Conservation (phyloP, 2,329 filamentous ascomycete genomes). For the Colletotrichum higginsianum region DNA sequence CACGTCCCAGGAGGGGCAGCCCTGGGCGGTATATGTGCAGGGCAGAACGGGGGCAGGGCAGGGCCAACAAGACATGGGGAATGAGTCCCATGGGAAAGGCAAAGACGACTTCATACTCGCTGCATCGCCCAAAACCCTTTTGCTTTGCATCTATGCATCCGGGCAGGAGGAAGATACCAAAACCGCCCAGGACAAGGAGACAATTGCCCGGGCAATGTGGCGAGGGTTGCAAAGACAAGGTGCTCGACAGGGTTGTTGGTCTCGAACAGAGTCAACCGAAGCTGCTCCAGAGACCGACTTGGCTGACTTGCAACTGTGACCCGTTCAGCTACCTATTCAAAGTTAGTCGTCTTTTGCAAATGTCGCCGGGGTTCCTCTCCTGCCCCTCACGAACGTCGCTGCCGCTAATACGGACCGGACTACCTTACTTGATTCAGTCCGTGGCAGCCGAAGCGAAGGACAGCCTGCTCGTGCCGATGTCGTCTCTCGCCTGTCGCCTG, state of each 20-base stretch:
- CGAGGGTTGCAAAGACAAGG: not conserved
- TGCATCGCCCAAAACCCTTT: not conserved
- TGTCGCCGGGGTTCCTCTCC: not conserved
- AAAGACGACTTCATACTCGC: constrained; percentile 35
- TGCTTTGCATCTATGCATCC: not conserved
- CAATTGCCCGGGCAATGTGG: not conserved
- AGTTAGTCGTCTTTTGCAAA: not conserved
- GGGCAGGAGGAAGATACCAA: not conserved
- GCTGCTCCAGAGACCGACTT: not conserved
- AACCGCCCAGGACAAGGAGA: not conserved
- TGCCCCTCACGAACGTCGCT: not conserved
- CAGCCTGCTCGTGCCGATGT: not conserved
- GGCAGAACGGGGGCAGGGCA: constrained; percentile 10
- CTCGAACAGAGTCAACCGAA: not conserved
- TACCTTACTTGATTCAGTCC: not conserved
- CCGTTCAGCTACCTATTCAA: not conserved
- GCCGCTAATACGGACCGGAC: not conserved
- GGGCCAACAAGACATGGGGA: constrained; percentile 24
- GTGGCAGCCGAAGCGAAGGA: not conserved
- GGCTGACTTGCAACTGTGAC: not conserved
- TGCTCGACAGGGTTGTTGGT: not conserved
- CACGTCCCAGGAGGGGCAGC: constrained; percentile 28
- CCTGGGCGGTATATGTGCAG: constrained; percentile 8
- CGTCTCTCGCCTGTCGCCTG: not conserved
- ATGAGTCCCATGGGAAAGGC: constrained; percentile 30